Base-by-base conservation (phyloP, 192 early-diverging fungal genomes). In the Mortierella hygrophila region DNA sequence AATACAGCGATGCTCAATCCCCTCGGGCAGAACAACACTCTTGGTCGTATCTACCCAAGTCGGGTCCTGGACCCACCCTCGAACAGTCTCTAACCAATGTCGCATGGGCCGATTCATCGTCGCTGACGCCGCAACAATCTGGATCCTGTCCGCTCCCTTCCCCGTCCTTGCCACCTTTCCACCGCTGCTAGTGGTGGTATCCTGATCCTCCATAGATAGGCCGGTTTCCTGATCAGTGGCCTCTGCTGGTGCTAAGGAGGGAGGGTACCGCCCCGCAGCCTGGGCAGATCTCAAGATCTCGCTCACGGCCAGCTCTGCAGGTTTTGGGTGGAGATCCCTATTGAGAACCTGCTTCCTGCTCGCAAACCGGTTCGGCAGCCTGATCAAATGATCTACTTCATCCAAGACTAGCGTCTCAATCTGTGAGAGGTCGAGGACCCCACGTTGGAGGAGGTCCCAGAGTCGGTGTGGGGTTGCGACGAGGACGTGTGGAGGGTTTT, bases 21-120 rank as follows among this genome's bases (percentile, higher is more conserved):
- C 81, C n/a, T 82, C 44, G 26, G 90, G 79, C 4, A 82, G 57
- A 21, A 83, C 70, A 2, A 80, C 76, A 32, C 89, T 90, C 21
- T 90, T 86, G 21, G 82, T 88, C 10, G 91, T 85, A 78, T 96
- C 94, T 29, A 96, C 81, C 70, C 94, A 89, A 16, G 92, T 75
- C 11, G 95, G 91, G 75, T 93, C 82, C 26, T 79, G 82, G 41
- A 82, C 41, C 74, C 80, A 95, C 76, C 90, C 90, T 29, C 8
- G 29, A 91, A 72, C 88, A 55, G 65, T 87, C 80, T 88, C 90
- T 69, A 95, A 82, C 81, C 91, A 93, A 60, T 91, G 71, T 15
- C 94, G 90, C 20, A 95, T 77, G 5, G 89, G 86, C 32, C 92
- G 89, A 82, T 96, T 96, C 55, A 96, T 77, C 11, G 96, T 96